Conservation (phyloP, 768 basidiomycete species). For the Floccularia luteovirens region DNA sequence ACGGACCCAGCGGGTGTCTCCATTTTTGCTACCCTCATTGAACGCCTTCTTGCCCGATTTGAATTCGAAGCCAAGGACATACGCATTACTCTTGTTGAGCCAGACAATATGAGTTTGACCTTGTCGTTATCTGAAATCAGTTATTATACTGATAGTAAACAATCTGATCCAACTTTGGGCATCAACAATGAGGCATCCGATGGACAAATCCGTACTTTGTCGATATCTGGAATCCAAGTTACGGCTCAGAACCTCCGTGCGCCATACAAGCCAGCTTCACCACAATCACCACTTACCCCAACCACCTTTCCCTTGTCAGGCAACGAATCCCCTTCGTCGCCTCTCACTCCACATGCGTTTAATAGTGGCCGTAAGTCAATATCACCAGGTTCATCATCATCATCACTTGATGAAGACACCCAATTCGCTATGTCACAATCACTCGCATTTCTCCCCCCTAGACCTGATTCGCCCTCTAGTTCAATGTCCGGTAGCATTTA, state of each 20-base stretch:
- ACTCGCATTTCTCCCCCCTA: slow-evolving; percentile 50
- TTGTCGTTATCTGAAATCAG: slow-evolving; percentile 47
- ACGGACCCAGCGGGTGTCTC: slow-evolving; percentile 70
- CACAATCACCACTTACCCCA: slow-evolving; percentile 11
- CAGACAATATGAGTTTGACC: slow-evolving; percentile 53
- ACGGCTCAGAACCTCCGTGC: slow-evolving; percentile 22
- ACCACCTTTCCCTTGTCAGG: slow-evolving; percentile 12
- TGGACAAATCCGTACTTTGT: slow-evolving; percentile 39
- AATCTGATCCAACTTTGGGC: neutral
- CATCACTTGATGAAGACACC: slow-evolving; percentile 59
- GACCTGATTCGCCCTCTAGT: slow-evolving; percentile 30
- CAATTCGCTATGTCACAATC: slow-evolving; percentile 73
- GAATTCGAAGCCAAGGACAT: slow-evolving; percentile 69
- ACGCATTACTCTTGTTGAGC: slow-evolving; percentile 62
- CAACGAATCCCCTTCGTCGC: slow-evolving; percentile 17
- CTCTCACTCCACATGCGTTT: slow-evolving; percentile 15
- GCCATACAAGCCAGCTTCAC: neutral
- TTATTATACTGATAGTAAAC: slow-evolving; percentile 41
- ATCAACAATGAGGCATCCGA: slow-evolving; percentile 5
- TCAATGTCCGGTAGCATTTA: slow-evolving; percentile 68
- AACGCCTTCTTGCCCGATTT: slow-evolving; percentile 71
- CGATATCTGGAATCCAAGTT: slow-evolving; percentile 49
- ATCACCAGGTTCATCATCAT: slow-evolving; percentile 48
- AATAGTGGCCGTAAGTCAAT: too few species aligned
- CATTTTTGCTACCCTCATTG: slow-evolving; percentile 73